Evolutionary conservation across 371 early-diverging fungal genomes (phyloP).

Genomic region (Mortierella sp.): DNA sequence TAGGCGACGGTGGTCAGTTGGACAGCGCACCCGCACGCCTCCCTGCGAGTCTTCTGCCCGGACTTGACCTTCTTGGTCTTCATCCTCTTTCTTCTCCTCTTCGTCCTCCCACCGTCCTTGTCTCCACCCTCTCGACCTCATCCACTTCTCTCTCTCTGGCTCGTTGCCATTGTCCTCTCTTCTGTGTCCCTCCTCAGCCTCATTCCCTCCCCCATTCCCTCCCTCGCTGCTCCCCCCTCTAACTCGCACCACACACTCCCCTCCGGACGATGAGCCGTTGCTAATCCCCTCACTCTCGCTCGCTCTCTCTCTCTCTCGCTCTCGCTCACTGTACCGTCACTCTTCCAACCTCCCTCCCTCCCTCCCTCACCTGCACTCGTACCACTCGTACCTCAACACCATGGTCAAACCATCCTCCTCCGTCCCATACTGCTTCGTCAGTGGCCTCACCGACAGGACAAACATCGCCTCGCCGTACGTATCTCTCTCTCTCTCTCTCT

Average conservation of each 20-base stretch:
- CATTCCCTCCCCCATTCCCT: slow-evolving; percentile 1
- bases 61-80: not conserved
- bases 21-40: slow-evolving; percentile 5
- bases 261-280: not conserved
- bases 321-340: not conserved
- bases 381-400: not conserved
- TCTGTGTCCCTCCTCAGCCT: not conserved
- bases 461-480: slow-evolving; percentile 41
- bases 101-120: slow-evolving; percentile 2
- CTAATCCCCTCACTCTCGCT: not conserved
- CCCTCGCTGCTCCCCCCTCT: not conserved
- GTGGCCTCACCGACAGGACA: slow-evolving; percentile 36
- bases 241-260: not conserved
- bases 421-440: slow-evolving; percentile 50
- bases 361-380: not conserved
- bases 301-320: not conserved
- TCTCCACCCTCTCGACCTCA: not conserved
- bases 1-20: slow-evolving; percentile 31
- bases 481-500: not conserved
- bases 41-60: not conserved
- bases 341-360: not conserved
- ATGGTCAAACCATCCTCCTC: slow-evolving; percentile 52
- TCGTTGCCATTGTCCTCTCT: not conserved
- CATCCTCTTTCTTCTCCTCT: not conserved
- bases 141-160: not conserved